Evolutionary conservation across 202 grass and related monocot species (phyloP).

Genomic region (Elaeis oleifera): DNA sequence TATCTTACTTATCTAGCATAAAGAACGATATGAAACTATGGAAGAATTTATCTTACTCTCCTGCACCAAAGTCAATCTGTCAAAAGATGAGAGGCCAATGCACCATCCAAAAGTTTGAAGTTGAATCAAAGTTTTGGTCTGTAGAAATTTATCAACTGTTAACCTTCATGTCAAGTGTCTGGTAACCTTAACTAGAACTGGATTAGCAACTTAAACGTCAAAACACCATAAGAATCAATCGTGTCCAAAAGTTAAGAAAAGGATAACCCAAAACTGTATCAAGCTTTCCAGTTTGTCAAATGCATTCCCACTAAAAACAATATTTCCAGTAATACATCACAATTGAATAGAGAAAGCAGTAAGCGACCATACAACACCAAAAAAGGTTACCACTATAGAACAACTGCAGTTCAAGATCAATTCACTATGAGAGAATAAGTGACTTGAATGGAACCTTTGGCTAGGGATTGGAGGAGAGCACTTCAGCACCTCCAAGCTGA

Average conservation of each 20-base stretch:
- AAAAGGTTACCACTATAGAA: slow-evolving; percentile 6
- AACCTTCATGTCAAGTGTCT: no score
- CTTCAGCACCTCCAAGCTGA: slow-evolving; percentile 68
- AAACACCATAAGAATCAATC: no score
- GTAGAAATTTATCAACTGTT: no score
- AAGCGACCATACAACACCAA: slow-evolving; percentile 11
- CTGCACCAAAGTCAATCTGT: no score
- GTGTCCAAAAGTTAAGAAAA: background rate
- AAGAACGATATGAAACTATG: no score
- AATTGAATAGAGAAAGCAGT: slow-evolving; percentile 36
- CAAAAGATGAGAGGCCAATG: no score
- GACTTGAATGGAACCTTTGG: slow-evolving; percentile 30
- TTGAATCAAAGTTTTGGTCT: no score
- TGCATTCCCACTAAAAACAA: slow-evolving; percentile 8
- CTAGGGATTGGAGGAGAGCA: slow-evolving; percentile 33
- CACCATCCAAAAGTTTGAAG: no score
- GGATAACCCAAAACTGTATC: slow-evolving; percentile 28
- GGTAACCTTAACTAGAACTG: no score
- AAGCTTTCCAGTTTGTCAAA: slow-evolving; percentile 24
- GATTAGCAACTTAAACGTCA: no score
- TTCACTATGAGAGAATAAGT: slow-evolving; percentile 30
- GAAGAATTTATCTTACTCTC: no score
- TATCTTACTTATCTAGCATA: no score
- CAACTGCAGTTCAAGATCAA: slow-evolving; percentile 22
- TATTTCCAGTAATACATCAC: slow-evolving; percentile 19